Evolutionary conservation across 495 filamentous ascomycete species (phyloP), one percentile per base, ranked within the genome.

Genomic region (Neurospora sp.): DNA sequence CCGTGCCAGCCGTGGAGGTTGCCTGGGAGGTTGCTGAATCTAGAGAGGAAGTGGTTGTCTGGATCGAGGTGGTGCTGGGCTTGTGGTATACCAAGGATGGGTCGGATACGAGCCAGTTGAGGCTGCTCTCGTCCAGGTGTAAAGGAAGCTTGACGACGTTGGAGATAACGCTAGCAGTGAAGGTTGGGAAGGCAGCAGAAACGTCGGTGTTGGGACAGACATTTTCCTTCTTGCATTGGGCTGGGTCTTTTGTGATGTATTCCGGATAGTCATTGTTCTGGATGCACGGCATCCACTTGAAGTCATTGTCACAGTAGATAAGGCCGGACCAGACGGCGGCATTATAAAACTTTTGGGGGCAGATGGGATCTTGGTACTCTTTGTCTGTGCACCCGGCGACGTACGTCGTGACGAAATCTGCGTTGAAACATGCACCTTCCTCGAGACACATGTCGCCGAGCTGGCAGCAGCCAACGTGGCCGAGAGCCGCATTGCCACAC

Each of bases 371-470:
- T 5, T 69, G 4, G 69, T 77, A 80, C 5, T 54, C 27, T 5
- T 23, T 14, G 71, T 82, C 79, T 38, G 76, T 82, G 40, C 81
- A 83, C 7, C 80, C 81, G 5, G 78, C 78, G 20, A 83, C 72
- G 71, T 83, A 37, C 31, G 31, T 31, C 31, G 31, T 31, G 31
- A 2, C 31, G 31, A 31, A 31, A 31, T 31, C 31, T 31, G 31
- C 31, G 31, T 31, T 31, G 31, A 31, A 31, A 31, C 31, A 31
- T 31, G 31, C 31, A 31, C 31, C 31, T 31, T 31, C 31, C 31
- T 31, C 31, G 31, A 31, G 31, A 31, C 31, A 31, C 31, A 31
- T 31, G 31, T 31, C 31, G 31, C 31, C 31, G 31, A 31, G 31
- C 31, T 31, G 31, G 31, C 31, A 31, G 31, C 31, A 31, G 31